Percentiles rank a stretch among this genome's conserved stretches.
Evolutionary conservation across 768 basidiomycete species (phyloP).

Genomic region (Candolleomyces aberdarensis): DNA sequence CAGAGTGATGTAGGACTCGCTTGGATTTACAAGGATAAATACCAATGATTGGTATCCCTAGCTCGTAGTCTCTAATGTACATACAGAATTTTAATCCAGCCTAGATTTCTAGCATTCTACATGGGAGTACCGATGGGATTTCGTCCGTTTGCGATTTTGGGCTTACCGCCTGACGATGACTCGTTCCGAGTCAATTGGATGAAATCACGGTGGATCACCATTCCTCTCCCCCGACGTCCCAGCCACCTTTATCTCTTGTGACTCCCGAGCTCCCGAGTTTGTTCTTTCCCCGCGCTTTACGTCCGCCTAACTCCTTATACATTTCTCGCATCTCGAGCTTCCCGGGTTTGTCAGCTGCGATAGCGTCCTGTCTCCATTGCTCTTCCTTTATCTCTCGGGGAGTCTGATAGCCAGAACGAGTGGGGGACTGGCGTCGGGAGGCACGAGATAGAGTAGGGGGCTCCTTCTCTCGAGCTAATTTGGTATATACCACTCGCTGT

Average conservation of each 20-base stretch:
- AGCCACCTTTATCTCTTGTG: conserved; percentile 76
- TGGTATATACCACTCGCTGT: conserved; percentile 53
- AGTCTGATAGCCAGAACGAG: conserved; percentile 66
- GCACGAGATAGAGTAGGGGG: conserved; percentile 34
- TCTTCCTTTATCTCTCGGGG: conserved; percentile 79
- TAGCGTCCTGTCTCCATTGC: conserved; percentile 60
- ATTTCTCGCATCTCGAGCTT: conserved; percentile 87
- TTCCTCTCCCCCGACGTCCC: conserved; percentile 40
- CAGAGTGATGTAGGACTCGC: conserved; percentile 80
- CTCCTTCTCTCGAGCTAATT: conserved; percentile 39
- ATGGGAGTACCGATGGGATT: too few species aligned
- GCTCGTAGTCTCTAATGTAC: neutral
- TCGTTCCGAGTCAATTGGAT: neutral
- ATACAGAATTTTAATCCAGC: neutral
- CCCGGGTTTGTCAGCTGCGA: conserved; percentile 50
- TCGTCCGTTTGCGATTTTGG: too few species aligned
- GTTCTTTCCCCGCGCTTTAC: conserved; percentile 72
- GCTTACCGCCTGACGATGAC: neutral
- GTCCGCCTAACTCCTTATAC: conserved; percentile 88
- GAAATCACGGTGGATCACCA: neutral
- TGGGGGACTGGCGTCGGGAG: conserved; percentile 49
- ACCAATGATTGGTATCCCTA: conserved; percentile 29
- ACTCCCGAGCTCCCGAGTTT: conserved; percentile 64
- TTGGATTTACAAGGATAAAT: conserved; percentile 93
- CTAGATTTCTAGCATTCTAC: too few species aligned